These are phyloP conservation scores for Podaxis mareebaensis DNA, from an alignment of 768 basidiomycete species.

Conservation along the genomic window DNA sequence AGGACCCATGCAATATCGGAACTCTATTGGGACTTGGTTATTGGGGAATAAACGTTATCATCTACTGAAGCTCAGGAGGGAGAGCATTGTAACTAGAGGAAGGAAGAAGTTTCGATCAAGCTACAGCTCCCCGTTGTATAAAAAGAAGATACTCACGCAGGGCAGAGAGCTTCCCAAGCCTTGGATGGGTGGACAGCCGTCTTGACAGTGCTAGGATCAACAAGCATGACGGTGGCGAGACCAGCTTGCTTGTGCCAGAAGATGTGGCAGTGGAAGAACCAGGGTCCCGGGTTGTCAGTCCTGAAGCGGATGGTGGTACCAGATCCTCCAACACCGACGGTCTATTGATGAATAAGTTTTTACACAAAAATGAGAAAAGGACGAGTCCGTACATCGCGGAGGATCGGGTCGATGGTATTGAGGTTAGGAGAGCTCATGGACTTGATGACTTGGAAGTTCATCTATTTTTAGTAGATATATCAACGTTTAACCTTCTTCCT, in stretches of 20 bases:
- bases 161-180: slow-evolving; percentile 20
- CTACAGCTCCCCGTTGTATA: background rate
- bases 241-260: slow-evolving; percentile 20
- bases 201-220: slow-evolving; percentile 7
- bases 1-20: background rate
- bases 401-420: slow-evolving; percentile 54
- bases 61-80: background rate
- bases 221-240: slow-evolving; percentile 20
- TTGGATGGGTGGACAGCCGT: slow-evolving; percentile 11
- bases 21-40: background rate
- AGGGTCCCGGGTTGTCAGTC: slow-evolving; percentile 24
- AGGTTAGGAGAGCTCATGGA: slow-evolving; percentile 27
- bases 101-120: background rate
- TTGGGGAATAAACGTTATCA: background rate
- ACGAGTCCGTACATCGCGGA: slow-evolving; percentile 50
- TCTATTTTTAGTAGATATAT: background rate
- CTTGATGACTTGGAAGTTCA: slow-evolving; percentile 25
- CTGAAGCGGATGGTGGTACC: slow-evolving; percentile 25
- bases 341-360: background rate
- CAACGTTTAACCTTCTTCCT: background rate
- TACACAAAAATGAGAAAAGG: slow-evolving; percentile 2
- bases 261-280: slow-evolving; percentile 24
- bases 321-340: slow-evolving; percentile 19
- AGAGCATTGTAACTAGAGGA: slow-evolving; percentile 1
- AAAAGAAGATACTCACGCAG: slow-evolving; percentile 16